A percentile compares a stretch with the other conserved stretches of the same genome.
phyloP scores from a whole-genome alignment of 116 monocot genomes.

The Posidonia oceanica region DNA sequence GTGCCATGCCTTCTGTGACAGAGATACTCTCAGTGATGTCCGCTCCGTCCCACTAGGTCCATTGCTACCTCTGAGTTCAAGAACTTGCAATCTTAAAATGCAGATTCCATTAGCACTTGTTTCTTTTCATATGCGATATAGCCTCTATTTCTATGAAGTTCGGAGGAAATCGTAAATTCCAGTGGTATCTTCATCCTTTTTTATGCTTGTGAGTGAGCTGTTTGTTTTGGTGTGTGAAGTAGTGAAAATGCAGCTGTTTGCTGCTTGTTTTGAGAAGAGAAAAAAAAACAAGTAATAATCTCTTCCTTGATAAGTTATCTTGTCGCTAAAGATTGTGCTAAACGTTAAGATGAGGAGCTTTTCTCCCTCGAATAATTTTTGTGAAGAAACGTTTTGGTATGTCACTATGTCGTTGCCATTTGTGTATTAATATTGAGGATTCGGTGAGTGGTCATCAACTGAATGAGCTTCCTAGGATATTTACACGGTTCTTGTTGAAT shows the following conservation, averaged over 20 bases:
- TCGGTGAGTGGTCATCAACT: no score
- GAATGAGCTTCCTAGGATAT: no score
- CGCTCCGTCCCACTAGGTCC: slow-evolving; percentile 25
- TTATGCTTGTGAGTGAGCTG: no score
- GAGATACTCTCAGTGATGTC: slow-evolving; percentile 62
- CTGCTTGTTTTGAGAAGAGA: not conserved
- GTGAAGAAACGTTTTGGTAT: no score
- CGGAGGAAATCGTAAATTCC: not conserved
- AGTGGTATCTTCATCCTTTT: no score
- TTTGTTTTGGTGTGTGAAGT: no score
- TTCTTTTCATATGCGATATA: not conserved
- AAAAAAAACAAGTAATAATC: not conserved
- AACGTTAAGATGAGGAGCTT: not conserved
- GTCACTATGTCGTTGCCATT: no score
- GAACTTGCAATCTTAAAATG: not conserved
- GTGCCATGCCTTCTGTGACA: slow-evolving; percentile 72
- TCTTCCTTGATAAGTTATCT: not conserved
- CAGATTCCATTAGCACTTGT: not conserved
- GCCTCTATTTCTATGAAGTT: no score
- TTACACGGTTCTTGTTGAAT: no score
- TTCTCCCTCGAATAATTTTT: not conserved
- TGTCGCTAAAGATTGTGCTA: not conserved
- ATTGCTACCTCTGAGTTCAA: slow-evolving; percentile 23
- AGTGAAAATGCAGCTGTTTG: not conserved
- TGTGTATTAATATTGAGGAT: no score